Evolutionary conservation across 768 basidiomycete genomes (phyloP).

Genomic region (Hemileccinum rubropunctum): DNA sequence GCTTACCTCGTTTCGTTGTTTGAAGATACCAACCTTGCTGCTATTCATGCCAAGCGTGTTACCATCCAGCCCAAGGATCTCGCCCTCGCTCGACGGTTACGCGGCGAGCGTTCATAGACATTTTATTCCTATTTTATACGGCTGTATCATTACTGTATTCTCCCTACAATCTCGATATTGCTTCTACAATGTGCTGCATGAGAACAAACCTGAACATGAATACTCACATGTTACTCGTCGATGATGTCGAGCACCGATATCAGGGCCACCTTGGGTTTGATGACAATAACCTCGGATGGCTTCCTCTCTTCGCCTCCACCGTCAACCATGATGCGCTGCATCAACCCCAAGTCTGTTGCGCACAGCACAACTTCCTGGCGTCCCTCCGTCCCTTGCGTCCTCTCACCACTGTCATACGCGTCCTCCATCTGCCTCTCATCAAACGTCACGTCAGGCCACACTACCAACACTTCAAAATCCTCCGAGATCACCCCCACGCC

Average conservation of each 20-base stretch:
- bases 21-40: slow-evolving; percentile 78
- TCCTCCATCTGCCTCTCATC: slow-evolving; percentile 2
- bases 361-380: slow-evolving; percentile 23
- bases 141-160: background rate
- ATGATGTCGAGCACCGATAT: slow-evolving; percentile 27
- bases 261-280: slow-evolving; percentile 36
- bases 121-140: background rate
- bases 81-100: slow-evolving; percentile 69
- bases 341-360: slow-evolving; percentile 34
- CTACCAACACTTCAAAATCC: slow-evolving; percentile 13
- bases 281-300: slow-evolving; percentile 21
- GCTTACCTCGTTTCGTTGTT: slow-evolving; percentile 73
- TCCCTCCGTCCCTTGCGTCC: background rate
- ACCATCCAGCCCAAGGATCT: slow-evolving; percentile 83
- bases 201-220: too few species aligned
- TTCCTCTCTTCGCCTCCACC: slow-evolving; percentile 6
- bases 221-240: background rate
- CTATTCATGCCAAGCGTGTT: slow-evolving; percentile 81
- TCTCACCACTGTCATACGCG: slow-evolving; percentile 20
- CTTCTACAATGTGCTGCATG: too few species aligned
- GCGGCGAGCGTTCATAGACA: slow-evolving; percentile 62
- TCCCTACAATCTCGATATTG: too few species aligned
- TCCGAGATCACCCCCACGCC: slow-evolving; percentile 23
- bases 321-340: slow-evolving; percentile 19
- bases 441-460: background rate